A percentile compares a stretch with the other conserved stretches of the same genome.
Conservation (phyloP, 495 filamentous ascomycete genomes). For the Penicillium cataractarum region DNA sequence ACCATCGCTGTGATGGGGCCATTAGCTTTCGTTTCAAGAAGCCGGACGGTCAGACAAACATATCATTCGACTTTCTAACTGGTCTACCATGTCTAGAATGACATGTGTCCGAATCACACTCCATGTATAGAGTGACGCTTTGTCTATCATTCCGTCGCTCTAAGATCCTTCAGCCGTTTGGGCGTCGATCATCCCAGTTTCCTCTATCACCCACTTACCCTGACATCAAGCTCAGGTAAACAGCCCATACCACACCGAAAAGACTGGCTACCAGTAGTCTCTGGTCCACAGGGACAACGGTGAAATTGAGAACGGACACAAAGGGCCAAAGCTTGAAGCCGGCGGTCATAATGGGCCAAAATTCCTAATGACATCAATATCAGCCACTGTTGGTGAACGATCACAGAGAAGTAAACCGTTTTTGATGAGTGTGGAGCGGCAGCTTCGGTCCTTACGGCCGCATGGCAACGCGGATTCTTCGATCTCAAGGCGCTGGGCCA, state of each 20-base stretch:
- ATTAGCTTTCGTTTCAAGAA: not conserved
- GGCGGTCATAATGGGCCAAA: slow-evolving; percentile 67
- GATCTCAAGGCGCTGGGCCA: not conserved
- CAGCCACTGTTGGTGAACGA: slow-evolving; percentile 3
- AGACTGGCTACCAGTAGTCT: slow-evolving; percentile 70
- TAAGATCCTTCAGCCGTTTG: not conserved
- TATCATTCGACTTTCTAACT: not conserved
- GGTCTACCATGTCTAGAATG: not conserved
- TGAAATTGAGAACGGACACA: slow-evolving; percentile 74
- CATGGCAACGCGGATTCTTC: not conserved
- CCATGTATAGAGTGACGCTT: not conserved
- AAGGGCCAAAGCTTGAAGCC: slow-evolving; percentile 82
- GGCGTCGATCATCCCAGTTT: not conserved
- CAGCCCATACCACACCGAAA: slow-evolving; percentile 77
- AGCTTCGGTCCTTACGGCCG: not conserved
- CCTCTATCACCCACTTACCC: slow-evolving; percentile 12
- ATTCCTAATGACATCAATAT: slow-evolving; percentile 49
- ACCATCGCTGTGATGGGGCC: not conserved
- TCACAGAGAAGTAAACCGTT: no score
- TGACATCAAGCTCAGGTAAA: slow-evolving; percentile 74
- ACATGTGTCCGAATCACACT: not conserved
- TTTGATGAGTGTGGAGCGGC: no score
- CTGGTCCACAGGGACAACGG: slow-evolving; percentile 69
- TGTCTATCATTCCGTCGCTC: not conserved
- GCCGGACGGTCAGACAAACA: not conserved